Base-by-base conservation (phyloP, 768 basidiomycete species). In the Wakefieldia striispora region DNA sequence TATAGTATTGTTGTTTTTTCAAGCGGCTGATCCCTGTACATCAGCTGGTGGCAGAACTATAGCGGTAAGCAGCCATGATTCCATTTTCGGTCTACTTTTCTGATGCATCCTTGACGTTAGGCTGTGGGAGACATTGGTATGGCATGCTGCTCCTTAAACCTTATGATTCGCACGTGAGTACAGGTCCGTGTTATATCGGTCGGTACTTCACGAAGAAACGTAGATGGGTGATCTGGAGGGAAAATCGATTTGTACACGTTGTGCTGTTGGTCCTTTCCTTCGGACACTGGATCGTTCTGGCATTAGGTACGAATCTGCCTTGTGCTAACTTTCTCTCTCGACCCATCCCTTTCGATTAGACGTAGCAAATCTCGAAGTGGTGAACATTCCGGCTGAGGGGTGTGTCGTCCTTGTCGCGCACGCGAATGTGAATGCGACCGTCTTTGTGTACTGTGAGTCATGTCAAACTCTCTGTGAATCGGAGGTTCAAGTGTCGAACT, bases 181-280 rank as follows among this genome's bases (percentile, higher is more conserved):
- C 8, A 9, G 39, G 3, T 29, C 17, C 3, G 8, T 0, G 19
- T 6, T 34, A 23, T 19, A 1, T 34, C 7, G 6, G 2, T 10
- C 19, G 7, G 12, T 1, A 7, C 41, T 38, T 54, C 29, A 44
- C 40, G 17, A 49, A 14, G 11, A 6, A 33, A 7, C 12, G 10
- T 36, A 68, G 66, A 50, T 66, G 66, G 64, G 41, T 61, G 26
- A 55, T 66, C 38, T 66, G 66, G 65, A 66, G 41, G 33, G 45
- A 40, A 9, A 51, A 56, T 4, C 45, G 36, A 34, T 29, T 34
- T 3, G 55, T 68, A n/a, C 53, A 61, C 27, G 1, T 20, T 4
- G 13, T 66, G 13, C 31, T 68, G 1, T 10, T 51, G 29, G 1
- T 51, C 0, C 13, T 56, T 16, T 20, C 52, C 10, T 6, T 56